phyloP scores from a whole-genome alignment of 2,329 filamentous ascomycete species.

The Nemania bipapillata region DNA sequence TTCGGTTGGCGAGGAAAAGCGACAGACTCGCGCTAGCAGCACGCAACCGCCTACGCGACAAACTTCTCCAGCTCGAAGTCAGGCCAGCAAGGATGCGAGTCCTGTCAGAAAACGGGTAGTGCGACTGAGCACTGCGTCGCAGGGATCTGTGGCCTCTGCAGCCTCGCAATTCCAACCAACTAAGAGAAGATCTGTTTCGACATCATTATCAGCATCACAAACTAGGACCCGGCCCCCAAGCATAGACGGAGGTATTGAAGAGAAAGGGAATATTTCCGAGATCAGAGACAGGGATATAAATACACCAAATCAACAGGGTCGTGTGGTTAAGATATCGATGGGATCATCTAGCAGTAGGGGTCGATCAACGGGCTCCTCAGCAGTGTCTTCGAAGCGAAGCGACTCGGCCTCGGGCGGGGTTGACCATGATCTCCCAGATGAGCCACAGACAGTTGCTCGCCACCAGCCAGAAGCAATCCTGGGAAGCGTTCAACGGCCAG shows the following conservation, averaged over 20 bases:
- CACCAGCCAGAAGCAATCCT: constrained; percentile 60
- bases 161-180: constrained; percentile 50
- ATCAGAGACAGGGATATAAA: constrained; percentile 58
- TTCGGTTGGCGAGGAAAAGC: constrained; percentile 57
- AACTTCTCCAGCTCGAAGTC: constrained; percentile 59
- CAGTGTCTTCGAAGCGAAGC: constrained; percentile 50
- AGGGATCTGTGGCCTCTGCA: constrained; percentile 38
- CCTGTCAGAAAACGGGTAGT: constrained; percentile 68
- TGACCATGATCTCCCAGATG: constrained; percentile 61
- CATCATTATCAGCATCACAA: constrained; percentile 52
- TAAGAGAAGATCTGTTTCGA: constrained; percentile 62
- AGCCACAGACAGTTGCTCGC: constrained; percentile 62
- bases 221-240: constrained; percentile 55
- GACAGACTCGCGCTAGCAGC: constrained; percentile 62
- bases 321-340: constrained; percentile 66
- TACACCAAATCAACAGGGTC: constrained; percentile 63
- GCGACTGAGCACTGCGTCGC: constrained; percentile 64
- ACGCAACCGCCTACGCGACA: constrained; percentile 58
- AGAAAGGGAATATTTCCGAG: constrained; percentile 52
- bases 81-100: constrained; percentile 59
- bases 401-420: constrained; percentile 47
- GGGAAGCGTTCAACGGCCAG: constrained; percentile 65
- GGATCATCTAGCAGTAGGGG: constrained; percentile 62
- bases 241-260: constrained; percentile 57
- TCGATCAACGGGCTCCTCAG: constrained; percentile 54